phyloP scores from a whole-genome alignment of 805 yeast species.

The Aciculoconidium aculeatum region DNA sequence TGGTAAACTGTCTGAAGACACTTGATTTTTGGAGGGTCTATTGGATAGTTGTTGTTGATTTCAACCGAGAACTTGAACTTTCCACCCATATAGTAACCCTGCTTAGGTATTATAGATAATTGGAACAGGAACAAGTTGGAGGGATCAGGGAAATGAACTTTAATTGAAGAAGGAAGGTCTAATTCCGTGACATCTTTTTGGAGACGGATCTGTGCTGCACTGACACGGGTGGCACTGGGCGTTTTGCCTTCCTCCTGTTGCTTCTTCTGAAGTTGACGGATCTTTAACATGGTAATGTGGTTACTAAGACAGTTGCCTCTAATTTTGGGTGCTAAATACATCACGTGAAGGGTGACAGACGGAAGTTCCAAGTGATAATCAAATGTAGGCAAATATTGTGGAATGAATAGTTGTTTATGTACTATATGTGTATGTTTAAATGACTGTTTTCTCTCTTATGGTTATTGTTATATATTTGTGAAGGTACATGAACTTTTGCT shows the following conservation, averaged over 20 bases:
- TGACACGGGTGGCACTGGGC: slow-evolving; percentile 20
- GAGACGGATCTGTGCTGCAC: slow-evolving; percentile 66
- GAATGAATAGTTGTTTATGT: no score
- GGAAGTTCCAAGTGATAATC: no score
- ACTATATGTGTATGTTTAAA: no score
- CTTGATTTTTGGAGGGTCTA: slow-evolving; percentile 83
- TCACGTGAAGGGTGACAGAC: no score
- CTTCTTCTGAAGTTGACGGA: slow-evolving; percentile 54
- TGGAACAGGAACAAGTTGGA: slow-evolving; percentile 57
- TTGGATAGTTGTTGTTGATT: slow-evolving; percentile 74
- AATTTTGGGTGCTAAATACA: no score
- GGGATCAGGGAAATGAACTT: slow-evolving; percentile 45
- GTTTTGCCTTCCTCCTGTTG: slow-evolving; percentile 43
- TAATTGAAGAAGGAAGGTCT: slow-evolving; percentile 54
- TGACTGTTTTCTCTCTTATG: no score
- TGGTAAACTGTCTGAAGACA: slow-evolving; percentile 75
- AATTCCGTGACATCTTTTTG: slow-evolving; percentile 74
- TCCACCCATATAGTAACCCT: slow-evolving; percentile 70
- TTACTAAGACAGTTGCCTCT: no score
- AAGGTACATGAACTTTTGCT: no score
- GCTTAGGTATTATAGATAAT: slow-evolving; percentile 56
- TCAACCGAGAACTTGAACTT: slow-evolving; percentile 61
- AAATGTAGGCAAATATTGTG: no score
- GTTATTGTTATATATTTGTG: no score
- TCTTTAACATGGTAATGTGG: slow-evolving; percentile 38